Conservation (phyloP, 306 rosid genomes). For the Malus sieversii region DNA sequence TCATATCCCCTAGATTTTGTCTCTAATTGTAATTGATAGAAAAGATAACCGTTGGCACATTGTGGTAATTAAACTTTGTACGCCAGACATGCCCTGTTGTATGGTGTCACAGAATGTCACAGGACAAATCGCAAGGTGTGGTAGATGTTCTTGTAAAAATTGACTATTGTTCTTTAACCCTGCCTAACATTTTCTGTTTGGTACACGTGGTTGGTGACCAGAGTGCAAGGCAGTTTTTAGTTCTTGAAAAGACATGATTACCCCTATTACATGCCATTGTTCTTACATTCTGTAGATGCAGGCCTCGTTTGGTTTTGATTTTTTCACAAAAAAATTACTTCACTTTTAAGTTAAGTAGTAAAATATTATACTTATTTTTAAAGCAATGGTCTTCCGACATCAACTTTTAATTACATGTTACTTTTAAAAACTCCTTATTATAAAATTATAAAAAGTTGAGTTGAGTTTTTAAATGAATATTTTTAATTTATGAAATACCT, state of each 20-base stretch:
- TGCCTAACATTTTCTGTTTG: neutral
- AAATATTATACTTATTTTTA: no score
- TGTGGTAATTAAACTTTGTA: neutral
- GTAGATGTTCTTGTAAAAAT: neutral
- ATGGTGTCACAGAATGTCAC: constrained; percentile 6
- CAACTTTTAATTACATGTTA: no score
- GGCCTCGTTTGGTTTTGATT: neutral
- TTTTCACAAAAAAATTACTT: no score
- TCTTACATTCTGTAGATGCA: neutral
- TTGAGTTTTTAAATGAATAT: no score
- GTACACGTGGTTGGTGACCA: constrained; percentile 10
- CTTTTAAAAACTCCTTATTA: no score
- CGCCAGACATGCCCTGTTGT: constrained; percentile 6
- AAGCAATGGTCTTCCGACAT: no score
- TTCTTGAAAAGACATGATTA: constrained; percentile 22
- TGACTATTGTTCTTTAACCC: neutral
- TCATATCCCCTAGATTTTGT: neutral
- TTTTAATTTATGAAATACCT: no score
- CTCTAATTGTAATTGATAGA: neutral
- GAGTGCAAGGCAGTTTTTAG: neutral
- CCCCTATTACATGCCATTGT: constrained; percentile 4
- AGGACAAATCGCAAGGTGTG: constrained; percentile 1
- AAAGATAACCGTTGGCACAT: neutral
- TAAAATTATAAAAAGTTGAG: no score
- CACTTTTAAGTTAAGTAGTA: no score